These are phyloP conservation scores for Hypoxylon sp. DNA, from an alignment of 2,329 filamentous ascomycete genomes.

Conservation along the genomic window DNA sequence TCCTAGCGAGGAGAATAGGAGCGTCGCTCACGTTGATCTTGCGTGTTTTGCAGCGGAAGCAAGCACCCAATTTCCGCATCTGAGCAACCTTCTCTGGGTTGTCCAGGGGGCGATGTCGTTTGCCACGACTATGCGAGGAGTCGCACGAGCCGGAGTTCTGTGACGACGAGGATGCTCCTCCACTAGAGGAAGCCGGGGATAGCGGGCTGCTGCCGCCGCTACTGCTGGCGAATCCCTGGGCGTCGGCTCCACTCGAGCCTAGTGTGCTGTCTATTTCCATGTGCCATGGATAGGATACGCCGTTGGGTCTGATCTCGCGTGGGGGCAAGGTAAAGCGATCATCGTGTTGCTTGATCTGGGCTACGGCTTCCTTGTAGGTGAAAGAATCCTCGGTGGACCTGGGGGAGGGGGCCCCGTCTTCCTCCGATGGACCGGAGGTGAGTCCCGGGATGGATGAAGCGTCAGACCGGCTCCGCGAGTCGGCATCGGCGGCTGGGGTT, in stretches of 20 bases:
- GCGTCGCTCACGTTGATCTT: constrained; percentile 59
- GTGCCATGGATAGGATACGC: constrained; percentile 46
- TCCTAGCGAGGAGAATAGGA: constrained; percentile 37
- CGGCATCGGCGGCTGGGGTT: constrained; percentile 46
- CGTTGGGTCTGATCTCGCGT: constrained; percentile 50
- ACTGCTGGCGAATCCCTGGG: constrained; percentile 33
- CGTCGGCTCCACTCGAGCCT: constrained; percentile 32
- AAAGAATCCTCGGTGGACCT: constrained; percentile 45
- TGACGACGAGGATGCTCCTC: constrained; percentile 30
- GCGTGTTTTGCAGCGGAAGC: constrained; percentile 60
- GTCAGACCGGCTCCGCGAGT: constrained; percentile 49
- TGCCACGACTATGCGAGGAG: constrained; percentile 45
- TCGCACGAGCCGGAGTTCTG: constrained; percentile 36
- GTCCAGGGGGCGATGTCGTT: constrained; percentile 47
- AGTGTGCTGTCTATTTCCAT: constrained; percentile 47
- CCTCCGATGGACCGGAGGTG: constrained; percentile 50
- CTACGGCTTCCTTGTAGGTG: constrained; percentile 46
- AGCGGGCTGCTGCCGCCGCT: constrained; percentile 36
- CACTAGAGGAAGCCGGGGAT: constrained; percentile 42
- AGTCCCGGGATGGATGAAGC: constrained; percentile 50
- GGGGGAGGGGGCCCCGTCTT: constrained; percentile 49
- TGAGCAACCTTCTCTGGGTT: constrained; percentile 59
- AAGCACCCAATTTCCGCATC: constrained; percentile 62
- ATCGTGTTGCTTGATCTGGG: constrained; percentile 49
- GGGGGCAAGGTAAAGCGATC: constrained; percentile 50